Base-by-base conservation (phyloP, 208 protist species). In the Novymonas esmeraldas region DNA sequence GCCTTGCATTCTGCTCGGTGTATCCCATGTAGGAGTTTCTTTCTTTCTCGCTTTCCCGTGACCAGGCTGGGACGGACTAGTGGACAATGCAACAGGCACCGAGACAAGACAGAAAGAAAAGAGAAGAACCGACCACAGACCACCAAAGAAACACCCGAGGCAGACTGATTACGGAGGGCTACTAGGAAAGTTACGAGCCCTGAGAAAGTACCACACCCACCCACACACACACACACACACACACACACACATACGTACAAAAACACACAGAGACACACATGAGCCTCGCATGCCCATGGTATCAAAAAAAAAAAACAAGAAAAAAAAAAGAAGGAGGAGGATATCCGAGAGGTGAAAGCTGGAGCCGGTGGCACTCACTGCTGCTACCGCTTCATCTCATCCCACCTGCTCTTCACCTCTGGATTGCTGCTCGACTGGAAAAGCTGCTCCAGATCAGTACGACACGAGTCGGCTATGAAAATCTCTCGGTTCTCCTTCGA, bases 401-500 rank as follows among this genome's bases (percentile, higher is more conserved):
- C 77, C 87, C 87, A 93, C 22, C 68, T 57, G 44, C 58, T 74
- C 7, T 55, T 65, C 45, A 90, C 69, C 42, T 93, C 87, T 31
- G 75, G 70, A 33, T 75, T 50, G 34, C 69, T 76, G 34, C 70
- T 78, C 13, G 55, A 66, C 46, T 79, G 73, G 63, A 89, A 84
- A 18, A 91, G 51, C 36, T 74, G 54, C 26, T 77, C 84, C 34
- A 91, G 71, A 29, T 90, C 79, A 33, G 46, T 20, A 36, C 82
- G 83, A 3, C 83, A 48, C 2, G 50, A 42, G 13, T 87, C 80
- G 3, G 81, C 63, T 34, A 93, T 77, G 31, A 78, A 87, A 26
- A 93, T 77, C 33, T 89, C 84, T 44, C 88, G 89, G 56, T 90
- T 91, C 39, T 88, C 87, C 56, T 87, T 89, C 6, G 76, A 67